Base-by-base conservation (phyloP, 208 protist species). In the Leishmania turanica region DNA sequence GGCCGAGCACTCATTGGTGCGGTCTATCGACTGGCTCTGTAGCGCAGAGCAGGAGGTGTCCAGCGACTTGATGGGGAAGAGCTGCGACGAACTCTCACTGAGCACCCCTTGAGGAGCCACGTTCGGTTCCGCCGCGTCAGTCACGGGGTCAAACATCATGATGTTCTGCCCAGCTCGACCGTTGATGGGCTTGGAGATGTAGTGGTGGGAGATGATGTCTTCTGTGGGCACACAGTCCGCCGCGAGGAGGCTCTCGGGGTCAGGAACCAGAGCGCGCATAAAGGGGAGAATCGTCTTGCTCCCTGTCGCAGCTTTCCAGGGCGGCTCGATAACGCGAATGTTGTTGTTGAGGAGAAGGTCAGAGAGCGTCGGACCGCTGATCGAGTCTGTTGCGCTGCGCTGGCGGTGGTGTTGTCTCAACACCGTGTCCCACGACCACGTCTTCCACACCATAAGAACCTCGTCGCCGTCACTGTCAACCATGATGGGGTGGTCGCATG, bases 371-470 rank as follows among this genome's bases (percentile, higher is more conserved):
- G 89, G 90, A 24, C 77, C 64, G 49, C 51, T 77, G n/a, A 27
- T 37, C n/a, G 53, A 68, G 31, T 77, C 54, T 7, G n/a, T 27
- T 42, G 64, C 77, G 42, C 77, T 54, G 19, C 62, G 66, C 70
- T 89, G 89, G 31, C 71, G 69, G 53, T 71, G 70, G 75, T 93
- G 93, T 76, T 94, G 87, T 42, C 87, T 86, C 60, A 97, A 83
- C 45, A 97, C 89, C 34, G 92, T 96, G 79, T 92, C 91, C 91
- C 94, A 97, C 45, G 90, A 93, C 92, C 94, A 97, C 40, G 89
- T 93, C 88, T 97, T 97, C 92, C 91, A 97, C 76, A 97, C 92
- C 76, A 96, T 73, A 51, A 89, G 81, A 60, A 97, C 90, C 80
- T 90, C 84, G 78, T 93, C 91, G 11, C 87, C 86, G 34, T 96